Evolutionary conservation across 192 early-diverging fungal species (phyloP).

Genomic region (Backusella tarrabulga): DNA sequence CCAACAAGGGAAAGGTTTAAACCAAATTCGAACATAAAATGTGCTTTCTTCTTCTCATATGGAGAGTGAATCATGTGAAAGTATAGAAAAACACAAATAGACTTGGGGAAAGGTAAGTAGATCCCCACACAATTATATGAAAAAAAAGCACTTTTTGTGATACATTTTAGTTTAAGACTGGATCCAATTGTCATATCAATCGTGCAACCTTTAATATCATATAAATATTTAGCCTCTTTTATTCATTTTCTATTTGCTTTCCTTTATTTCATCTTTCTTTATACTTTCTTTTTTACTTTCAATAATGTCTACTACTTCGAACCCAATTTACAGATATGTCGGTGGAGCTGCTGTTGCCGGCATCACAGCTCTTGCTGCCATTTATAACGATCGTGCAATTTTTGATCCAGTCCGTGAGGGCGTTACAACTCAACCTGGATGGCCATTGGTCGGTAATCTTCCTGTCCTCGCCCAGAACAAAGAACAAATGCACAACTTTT

Average conservation of each 20-base stretch:
- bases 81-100: not conserved
- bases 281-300: not conserved
- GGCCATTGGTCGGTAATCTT: slow-evolving; percentile 29
- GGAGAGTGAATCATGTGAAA: not conserved
- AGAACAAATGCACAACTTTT: slow-evolving; percentile 23
- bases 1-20: not conserved
- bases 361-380: slow-evolving; percentile 15
- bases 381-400: slow-evolving; percentile 32
- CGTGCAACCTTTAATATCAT: not conserved
- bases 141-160: not conserved
- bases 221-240: not conserved
- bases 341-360: slow-evolving; percentile 15
- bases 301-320: not conserved
- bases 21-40: not conserved
- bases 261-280: not conserved
- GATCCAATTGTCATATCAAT: not conserved
- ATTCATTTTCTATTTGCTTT: not conserved
- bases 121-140: not conserved
- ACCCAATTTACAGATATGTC: slow-evolving; percentile 2
- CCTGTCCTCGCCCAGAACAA: slow-evolving; percentile 20
- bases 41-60: not conserved
- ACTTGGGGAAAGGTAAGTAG: not conserved
- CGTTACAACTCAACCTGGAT: slow-evolving; percentile 16
- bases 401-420: slow-evolving; percentile 28
- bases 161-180: not conserved